Evolutionary conservation across 2,329 filamentous ascomycete genomes (phyloP).

Genomic region (Orbilia javanica): DNA sequence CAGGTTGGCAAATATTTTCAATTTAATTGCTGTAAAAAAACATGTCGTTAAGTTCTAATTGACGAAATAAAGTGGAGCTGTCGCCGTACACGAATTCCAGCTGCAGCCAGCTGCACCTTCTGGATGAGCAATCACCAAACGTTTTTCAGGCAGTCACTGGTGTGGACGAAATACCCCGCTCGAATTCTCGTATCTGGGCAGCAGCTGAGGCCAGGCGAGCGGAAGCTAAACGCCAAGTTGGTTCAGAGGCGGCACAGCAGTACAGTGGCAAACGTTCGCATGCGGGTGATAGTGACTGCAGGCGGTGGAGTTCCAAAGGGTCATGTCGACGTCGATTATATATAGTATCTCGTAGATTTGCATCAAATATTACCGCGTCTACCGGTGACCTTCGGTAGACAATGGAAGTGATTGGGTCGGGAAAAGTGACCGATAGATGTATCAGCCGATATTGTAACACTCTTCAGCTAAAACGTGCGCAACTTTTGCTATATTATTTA

Average conservation of each 20-base stretch:
- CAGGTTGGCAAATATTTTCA: neutral
- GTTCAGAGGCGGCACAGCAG: slow-evolving; percentile 2
- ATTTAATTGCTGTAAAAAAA: neutral
- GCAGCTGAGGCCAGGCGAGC: slow-evolving; percentile 9
- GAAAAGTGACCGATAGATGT: neutral
- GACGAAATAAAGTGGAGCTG: neutral
- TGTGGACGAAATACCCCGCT: slow-evolving; percentile 13
- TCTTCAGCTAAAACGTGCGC: neutral
- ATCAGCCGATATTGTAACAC: neutral
- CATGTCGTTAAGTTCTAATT: neutral
- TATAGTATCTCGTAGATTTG: neutral
- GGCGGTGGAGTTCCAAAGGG: slow-evolving; percentile 3
- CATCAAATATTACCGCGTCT: slow-evolving; percentile 4
- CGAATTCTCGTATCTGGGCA: neutral
- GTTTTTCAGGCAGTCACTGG: slow-evolving; percentile 2
- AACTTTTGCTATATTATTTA: slow-evolving; percentile 1
- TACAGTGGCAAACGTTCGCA: slow-evolving; percentile 8
- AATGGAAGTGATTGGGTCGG: slow-evolving; percentile 16
- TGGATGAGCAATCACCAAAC: slow-evolving; percentile 8
- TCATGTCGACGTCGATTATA: neutral
- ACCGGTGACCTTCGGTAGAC: neutral
- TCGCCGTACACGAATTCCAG: neutral
- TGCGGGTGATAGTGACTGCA: slow-evolving; percentile 10
- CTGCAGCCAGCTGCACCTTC: slow-evolving; percentile 10
- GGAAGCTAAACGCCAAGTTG: slow-evolving; percentile 22